These are phyloP conservation scores for Dacryopinax spathularia DNA, from an alignment of 768 basidiomycete genomes.

Conservation along the genomic window DNA sequence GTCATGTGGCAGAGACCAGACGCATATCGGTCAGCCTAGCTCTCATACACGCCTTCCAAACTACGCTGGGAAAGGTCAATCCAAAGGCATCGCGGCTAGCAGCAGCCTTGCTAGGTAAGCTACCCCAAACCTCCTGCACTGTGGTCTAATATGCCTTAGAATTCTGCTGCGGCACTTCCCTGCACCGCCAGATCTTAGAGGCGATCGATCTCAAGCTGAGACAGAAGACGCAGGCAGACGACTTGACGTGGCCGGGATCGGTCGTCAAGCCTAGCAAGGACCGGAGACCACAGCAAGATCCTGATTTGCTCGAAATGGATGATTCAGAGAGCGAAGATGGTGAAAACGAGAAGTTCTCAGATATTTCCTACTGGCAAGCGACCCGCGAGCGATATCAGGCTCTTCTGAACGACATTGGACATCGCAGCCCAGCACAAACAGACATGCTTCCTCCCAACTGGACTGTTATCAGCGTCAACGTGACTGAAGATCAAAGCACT, in stretches of 20 bases:
- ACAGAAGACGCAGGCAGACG: slow-evolving; percentile 33
- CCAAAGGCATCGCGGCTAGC: slow-evolving; percentile 39
- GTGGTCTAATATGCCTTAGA: slow-evolving; percentile 34
- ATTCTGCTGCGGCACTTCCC: slow-evolving; percentile 55
- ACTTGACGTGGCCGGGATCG: slow-evolving; percentile 60
- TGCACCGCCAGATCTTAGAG: slow-evolving; percentile 77
- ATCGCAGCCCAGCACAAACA: slow-evolving; percentile 23
- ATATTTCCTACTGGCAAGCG: slow-evolving; percentile 46
- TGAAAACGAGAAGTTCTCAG: slow-evolving; percentile 28
- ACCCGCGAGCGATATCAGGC: slow-evolving; percentile 42
- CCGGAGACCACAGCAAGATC: background rate
- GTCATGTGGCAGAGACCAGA: slow-evolving; percentile 55
- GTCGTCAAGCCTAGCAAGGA: slow-evolving; percentile 19
- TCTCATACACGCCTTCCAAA: slow-evolving; percentile 59
- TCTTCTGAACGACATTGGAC: slow-evolving; percentile 17
- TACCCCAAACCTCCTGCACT: background rate
- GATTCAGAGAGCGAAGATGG: background rate
- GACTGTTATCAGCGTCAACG: slow-evolving; percentile 69
- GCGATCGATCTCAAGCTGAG: slow-evolving; percentile 59
- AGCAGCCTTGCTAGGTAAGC: slow-evolving; percentile 47
- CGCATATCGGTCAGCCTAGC: slow-evolving; percentile 59
- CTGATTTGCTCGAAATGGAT: background rate
- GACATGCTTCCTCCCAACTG: slow-evolving; percentile 54
- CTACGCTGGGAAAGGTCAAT: slow-evolving; percentile 54
- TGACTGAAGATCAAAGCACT: slow-evolving; percentile 69